Evolutionary conservation across 2,329 filamentous ascomycete species (phyloP).

Genomic region (Pleomassaria siparia): DNA sequence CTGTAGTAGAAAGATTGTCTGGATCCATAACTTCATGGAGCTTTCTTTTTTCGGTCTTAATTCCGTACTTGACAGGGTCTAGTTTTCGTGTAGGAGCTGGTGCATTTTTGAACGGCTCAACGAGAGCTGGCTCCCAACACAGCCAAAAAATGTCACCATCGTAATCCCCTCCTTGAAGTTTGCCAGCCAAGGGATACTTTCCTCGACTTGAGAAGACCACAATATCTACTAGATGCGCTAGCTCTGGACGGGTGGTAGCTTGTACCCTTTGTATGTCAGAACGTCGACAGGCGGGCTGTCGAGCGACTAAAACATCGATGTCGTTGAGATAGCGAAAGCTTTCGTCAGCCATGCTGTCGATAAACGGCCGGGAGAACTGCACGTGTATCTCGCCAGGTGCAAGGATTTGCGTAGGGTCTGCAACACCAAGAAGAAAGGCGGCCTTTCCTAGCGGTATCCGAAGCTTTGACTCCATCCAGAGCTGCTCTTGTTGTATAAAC

Average conservation of each 20-base stretch:
- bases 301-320: conserved; percentile 65
- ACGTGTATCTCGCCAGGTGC: conserved; percentile 68
- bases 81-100: conserved; percentile 50
- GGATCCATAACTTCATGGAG: conserved; percentile 49
- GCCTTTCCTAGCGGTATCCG: conserved; percentile 64
- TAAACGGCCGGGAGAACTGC: conserved; percentile 64
- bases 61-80: conserved; percentile 51
- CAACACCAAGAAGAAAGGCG: conserved; percentile 65
- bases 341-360: conserved; percentile 55
- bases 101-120: conserved; percentile 67
- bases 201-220: conserved; percentile 73
- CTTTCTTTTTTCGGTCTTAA: conserved; percentile 52
- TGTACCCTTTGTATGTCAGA: conserved; percentile 70
- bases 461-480: conserved; percentile 57
- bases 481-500: conserved; percentile 56
- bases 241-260: conserved; percentile 55
- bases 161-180: conserved; percentile 78
- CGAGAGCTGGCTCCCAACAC: conserved; percentile 70
- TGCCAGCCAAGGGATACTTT: conserved; percentile 63
- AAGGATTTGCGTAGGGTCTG: conserved; percentile 65
- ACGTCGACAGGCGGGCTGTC: conserved; percentile 68
- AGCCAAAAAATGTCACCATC: conserved; percentile 79
- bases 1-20: conserved; percentile 29
- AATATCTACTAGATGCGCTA: conserved; percentile 73
- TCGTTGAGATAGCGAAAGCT: conserved; percentile 57